A percentile compares a stretch with the other conserved stretches of the same genome.
These are phyloP conservation scores for Coemansia javaensis DNA, from an alignment of 192 early-diverging fungal genomes.

Conservation along the genomic window DNA sequence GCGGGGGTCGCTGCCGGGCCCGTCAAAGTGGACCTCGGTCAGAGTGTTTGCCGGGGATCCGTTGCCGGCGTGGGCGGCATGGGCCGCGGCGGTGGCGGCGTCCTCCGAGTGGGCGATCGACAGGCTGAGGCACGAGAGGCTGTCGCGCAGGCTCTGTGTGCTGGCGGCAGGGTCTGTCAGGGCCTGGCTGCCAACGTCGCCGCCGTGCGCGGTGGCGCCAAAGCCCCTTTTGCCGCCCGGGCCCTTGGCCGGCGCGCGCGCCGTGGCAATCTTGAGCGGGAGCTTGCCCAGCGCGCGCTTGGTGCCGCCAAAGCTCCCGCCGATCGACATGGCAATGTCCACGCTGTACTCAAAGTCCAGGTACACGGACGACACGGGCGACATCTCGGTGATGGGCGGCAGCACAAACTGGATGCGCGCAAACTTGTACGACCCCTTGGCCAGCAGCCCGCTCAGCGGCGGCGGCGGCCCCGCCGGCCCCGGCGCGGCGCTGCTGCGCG, in stretches of 20 bases:
- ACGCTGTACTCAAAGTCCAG: slow-evolving; percentile 49
- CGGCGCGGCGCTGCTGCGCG: slow-evolving; percentile 17
- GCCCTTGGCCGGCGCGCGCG: slow-evolving; percentile 24
- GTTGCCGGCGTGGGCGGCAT: no score
- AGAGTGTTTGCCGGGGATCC: slow-evolving; percentile 44
- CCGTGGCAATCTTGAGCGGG: slow-evolving; percentile 43
- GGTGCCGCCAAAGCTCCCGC: slow-evolving; percentile 45
- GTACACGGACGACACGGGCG: slow-evolving; percentile 46
- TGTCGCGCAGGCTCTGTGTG: slow-evolving; percentile 32
- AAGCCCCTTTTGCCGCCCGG: no score
- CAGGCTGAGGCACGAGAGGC: slow-evolving; percentile 38
- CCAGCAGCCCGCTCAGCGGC: slow-evolving; percentile 29
- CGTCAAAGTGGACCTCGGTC: slow-evolving; percentile 38
- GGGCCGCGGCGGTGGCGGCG: background rate
- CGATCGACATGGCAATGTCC: slow-evolving; percentile 39
- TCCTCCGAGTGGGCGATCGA: slow-evolving; percentile 38
- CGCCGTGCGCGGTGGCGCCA: background rate
- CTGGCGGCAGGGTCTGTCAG: slow-evolving; percentile 12
- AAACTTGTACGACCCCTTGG: slow-evolving; percentile 48
- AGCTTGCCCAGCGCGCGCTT: slow-evolving; percentile 21
- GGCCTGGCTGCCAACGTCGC: slow-evolving; percentile 2
- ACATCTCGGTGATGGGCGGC: slow-evolving; percentile 38
- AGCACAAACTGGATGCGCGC: slow-evolving; percentile 45
- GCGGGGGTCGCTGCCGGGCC: slow-evolving; percentile 6
- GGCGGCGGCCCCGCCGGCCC: no score